Evolutionary conservation across 352 stramenopile genomes (phyloP).

Genomic region (Globisporangium ultimum): DNA sequence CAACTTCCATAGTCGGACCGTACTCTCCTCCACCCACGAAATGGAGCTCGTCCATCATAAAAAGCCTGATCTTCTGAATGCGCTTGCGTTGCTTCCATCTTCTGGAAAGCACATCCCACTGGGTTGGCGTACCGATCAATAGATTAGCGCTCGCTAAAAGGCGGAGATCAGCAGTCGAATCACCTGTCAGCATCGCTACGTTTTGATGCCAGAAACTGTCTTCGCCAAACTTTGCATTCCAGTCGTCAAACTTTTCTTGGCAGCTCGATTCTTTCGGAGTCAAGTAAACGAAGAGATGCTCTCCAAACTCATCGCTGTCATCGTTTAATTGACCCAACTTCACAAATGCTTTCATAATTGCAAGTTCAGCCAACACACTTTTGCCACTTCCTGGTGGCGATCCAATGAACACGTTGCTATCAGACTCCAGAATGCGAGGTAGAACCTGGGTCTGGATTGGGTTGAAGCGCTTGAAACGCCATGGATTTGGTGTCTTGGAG

Average conservation of each 20-base stretch:
- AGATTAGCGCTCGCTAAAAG: slow-evolving; percentile 90
- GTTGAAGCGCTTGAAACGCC: slow-evolving; percentile 94
- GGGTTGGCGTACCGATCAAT: slow-evolving; percentile 91
- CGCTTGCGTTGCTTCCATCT: slow-evolving; percentile 97
- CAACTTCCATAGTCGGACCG: slow-evolving; percentile 94
- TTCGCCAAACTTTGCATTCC: slow-evolving; percentile 81
- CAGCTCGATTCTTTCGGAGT: slow-evolving; percentile 84
- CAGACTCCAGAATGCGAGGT: slow-evolving; percentile 93
- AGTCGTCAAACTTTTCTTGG: slow-evolving; percentile 75
- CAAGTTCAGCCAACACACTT: slow-evolving; percentile 93
- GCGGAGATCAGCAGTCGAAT: slow-evolving; percentile 91
- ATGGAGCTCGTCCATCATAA: slow-evolving; percentile 98
- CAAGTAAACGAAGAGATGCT: slow-evolving; percentile 92
- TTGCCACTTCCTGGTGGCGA: slow-evolving; percentile 95
- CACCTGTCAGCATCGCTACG: slow-evolving; percentile 93
- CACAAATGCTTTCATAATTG: slow-evolving; percentile 92
- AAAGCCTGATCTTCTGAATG: slow-evolving; percentile 92
- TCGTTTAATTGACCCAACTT: slow-evolving; percentile 48
- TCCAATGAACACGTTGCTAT: slow-evolving; percentile 94
- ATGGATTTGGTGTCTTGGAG: slow-evolving; percentile 41
- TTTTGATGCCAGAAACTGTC: slow-evolving; percentile 75
- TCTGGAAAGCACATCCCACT: slow-evolving; percentile 96
- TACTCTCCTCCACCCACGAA: slow-evolving; percentile 91
- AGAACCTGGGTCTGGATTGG: slow-evolving; percentile 99
- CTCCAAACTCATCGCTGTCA: slow-evolving; percentile 55